Evolutionary conservation across 306 rosid genomes (phyloP).

Genomic region (Ormosia semicastrata): DNA sequence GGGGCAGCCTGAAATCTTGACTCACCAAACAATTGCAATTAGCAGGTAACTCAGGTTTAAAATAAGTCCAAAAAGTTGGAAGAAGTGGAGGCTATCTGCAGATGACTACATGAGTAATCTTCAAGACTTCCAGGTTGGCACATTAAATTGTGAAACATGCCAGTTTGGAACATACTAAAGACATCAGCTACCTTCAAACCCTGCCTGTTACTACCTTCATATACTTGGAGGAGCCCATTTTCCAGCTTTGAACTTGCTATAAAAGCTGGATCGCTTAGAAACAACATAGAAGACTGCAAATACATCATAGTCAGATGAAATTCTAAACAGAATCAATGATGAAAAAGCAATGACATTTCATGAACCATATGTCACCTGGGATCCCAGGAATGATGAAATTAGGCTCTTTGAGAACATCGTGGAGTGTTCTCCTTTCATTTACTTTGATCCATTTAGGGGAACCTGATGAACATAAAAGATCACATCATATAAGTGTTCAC

Average conservation of each 20-base stretch:
- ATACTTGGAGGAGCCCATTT: constrained; percentile 69
- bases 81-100: background rate
- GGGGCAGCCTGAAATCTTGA: constrained; percentile 14
- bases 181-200: background rate
- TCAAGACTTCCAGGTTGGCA: constrained; percentile 12
- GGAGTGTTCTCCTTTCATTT: constrained; percentile 63
- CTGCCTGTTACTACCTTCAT: constrained; percentile 18
- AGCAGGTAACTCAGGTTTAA: background rate
- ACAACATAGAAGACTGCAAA: constrained; percentile 84
- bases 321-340: background rate
- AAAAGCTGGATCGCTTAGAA: constrained; percentile 74
- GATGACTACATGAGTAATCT: constrained; percentile 11
- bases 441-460: constrained; percentile 78
- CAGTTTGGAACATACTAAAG: background rate
- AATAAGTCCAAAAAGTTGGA: background rate
- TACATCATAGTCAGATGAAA: constrained; percentile 26
- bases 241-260: constrained; percentile 77
- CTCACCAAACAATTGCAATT: constrained; percentile 14
- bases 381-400: constrained; percentile 66
- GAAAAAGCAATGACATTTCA: background rate
- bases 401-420: constrained; percentile 58
- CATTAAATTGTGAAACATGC: background rate
- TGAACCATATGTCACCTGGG: constrained; percentile 62
- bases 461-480: constrained; percentile 34
- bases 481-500: constrained; percentile 8